These are phyloP conservation scores for Capsicum rhomboideum DNA, from an alignment of 257 asterid species.

Conservation along the genomic window DNA sequence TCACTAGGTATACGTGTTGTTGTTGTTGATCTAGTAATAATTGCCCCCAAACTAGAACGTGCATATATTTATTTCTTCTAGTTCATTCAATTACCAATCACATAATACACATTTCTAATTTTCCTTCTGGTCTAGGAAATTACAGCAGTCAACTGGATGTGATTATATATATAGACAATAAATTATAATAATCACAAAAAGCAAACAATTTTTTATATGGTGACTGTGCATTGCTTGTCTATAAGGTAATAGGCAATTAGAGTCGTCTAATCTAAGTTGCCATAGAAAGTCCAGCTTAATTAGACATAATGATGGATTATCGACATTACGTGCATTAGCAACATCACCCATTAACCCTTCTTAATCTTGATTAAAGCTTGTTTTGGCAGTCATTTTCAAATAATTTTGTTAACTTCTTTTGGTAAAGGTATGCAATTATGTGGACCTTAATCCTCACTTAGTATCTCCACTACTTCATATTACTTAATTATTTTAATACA, in stretches of 20 bases:
- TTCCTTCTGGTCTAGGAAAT: background rate
- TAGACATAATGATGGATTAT: conserved; percentile 15
- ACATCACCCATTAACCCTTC: conserved; percentile 5
- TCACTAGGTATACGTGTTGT: too few species aligned
- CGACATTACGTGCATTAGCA: conserved; percentile 12
- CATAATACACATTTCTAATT: background rate
- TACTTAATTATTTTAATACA: background rate
- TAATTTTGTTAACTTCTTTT: background rate
- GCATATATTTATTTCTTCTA: background rate
- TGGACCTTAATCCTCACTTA: background rate
- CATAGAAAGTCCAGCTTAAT: background rate
- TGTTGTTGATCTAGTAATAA: background rate
- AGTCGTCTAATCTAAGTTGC: background rate
- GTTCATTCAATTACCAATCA: background rate
- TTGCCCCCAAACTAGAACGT: background rate
- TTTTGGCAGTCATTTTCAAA: conserved; percentile 1
- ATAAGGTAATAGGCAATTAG: background rate
- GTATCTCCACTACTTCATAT: background rate
- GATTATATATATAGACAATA: background rate
- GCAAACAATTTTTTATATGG: background rate
- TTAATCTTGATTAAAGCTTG: conserved; percentile 9
- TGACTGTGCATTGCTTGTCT: background rate
- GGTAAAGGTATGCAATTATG: background rate
- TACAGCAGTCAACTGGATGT: background rate
- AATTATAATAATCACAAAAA: background rate